These are phyloP conservation scores for Naganishia onofrii DNA, from an alignment of 768 basidiomycete species.

Conservation along the genomic window DNA sequence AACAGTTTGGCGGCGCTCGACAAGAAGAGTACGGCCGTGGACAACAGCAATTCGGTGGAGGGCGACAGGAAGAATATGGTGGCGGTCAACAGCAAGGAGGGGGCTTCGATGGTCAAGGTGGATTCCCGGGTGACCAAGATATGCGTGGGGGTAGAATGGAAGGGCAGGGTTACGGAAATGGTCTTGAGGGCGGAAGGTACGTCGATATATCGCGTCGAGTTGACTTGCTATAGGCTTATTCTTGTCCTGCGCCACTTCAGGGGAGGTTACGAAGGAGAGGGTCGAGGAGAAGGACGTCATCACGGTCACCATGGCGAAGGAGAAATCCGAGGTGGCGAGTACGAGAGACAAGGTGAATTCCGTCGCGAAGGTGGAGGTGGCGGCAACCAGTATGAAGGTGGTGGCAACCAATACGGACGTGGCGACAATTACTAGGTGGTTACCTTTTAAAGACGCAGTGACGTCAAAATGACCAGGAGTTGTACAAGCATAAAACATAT, in stretches of 20 bases:
- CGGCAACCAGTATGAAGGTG: background rate
- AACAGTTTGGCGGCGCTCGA: background rate
- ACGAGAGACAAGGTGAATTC: too few species aligned
- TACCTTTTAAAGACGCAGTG: background rate
- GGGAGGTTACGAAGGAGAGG: background rate
- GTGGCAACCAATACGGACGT: background rate
- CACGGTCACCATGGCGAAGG: constrained; percentile 1
- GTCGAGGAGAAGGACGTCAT: background rate
- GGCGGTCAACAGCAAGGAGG: constrained; percentile 14
- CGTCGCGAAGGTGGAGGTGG: background rate
- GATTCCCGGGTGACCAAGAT: too few species aligned
- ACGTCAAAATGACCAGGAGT: background rate
- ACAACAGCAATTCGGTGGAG: background rate
- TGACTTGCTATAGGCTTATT: background rate
- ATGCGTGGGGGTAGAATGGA: too few species aligned
- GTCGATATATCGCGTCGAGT: background rate
- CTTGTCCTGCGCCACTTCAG: background rate
- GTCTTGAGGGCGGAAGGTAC: constrained; percentile 3
- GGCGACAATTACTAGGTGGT: background rate
- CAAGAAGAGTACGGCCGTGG: constrained; percentile 11
- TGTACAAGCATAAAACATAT: background rate
- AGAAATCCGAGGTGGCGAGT: too few species aligned
- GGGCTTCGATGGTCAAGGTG: constrained; percentile 15
- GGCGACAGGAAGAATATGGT: background rate
- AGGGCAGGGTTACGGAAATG: background rate